Evolutionary conservation across 208 protist species (phyloP).

Genomic region (Leishmania martiniquensis): DNA sequence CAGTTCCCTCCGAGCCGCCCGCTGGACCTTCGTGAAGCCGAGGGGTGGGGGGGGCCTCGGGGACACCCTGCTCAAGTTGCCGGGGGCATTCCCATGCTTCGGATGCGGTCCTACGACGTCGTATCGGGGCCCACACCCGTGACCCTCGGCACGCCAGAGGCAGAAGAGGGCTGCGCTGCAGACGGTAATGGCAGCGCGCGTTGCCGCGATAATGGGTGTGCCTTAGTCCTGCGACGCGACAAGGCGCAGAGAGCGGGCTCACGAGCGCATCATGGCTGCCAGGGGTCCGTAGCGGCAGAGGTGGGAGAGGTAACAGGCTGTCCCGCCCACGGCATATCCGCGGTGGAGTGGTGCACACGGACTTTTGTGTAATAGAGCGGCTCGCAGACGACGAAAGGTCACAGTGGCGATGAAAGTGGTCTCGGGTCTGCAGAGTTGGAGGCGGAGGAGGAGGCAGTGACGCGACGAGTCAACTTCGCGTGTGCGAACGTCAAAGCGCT

Average conservation of each 20-base stretch:
- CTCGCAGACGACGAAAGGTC: neutral
- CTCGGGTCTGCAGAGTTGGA: neutral
- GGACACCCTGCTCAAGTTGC: conserved; percentile 15
- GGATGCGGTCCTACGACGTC: conserved; percentile 10
- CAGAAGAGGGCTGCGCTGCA: conserved; percentile 19
- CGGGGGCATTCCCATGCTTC: conserved; percentile 10
- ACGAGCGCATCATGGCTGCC: neutral
- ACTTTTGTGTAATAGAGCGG: neutral
- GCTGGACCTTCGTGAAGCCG: neutral
- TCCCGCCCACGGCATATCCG: neutral
- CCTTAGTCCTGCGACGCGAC: conserved; percentile 8
- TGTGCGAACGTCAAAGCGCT: neutral
- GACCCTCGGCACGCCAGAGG: conserved; percentile 15
- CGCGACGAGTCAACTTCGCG: too few relatives aligned
- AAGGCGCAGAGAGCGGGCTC: neutral
- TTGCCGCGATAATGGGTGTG: neutral
- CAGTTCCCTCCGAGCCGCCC: neutral
- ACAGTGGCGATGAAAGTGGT: neutral
- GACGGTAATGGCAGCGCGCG: conserved; percentile 15
- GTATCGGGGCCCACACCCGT: too few relatives aligned
- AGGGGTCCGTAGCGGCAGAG: neutral
- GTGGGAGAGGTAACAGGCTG: neutral
- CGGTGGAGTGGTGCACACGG: neutral
- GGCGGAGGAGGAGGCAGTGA: neutral
- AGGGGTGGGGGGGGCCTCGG: conserved; percentile 26